Conservation (phyloP, 2,329 filamentous ascomycete genomes). For the Metarhizium album region DNA sequence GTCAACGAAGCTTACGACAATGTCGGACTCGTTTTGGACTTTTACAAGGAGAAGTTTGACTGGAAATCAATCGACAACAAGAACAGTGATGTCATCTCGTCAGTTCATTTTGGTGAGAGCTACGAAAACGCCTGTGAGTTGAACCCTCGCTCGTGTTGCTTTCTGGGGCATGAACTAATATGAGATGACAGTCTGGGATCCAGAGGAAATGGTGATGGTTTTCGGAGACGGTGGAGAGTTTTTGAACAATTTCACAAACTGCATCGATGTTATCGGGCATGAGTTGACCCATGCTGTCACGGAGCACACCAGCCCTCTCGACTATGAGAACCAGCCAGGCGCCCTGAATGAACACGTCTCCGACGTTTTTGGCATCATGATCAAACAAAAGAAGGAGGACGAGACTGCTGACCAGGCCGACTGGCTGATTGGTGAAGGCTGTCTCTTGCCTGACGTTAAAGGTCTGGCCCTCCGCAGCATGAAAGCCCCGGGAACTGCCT, state of each 20-base stretch:
- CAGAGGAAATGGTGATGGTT: slow-evolving; percentile 38
- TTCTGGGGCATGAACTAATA: not conserved
- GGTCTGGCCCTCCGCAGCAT: slow-evolving; percentile 42
- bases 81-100: slow-evolving; percentile 36
- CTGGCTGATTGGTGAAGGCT: slow-evolving; percentile 45
- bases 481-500: slow-evolving; percentile 42
- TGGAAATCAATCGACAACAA: slow-evolving; percentile 43
- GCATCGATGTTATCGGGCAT: slow-evolving; percentile 45
- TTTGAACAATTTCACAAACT: slow-evolving; percentile 39
- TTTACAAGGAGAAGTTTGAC: slow-evolving; percentile 37
- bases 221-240: slow-evolving; percentile 45
- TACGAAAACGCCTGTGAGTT: slow-evolving; percentile 41
- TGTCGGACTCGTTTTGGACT: slow-evolving; percentile 35
- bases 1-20: slow-evolving; percentile 41
- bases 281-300: slow-evolving; percentile 46
- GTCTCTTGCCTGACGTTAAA: slow-evolving; percentile 38
- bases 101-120: slow-evolving; percentile 38
- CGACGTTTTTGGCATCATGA: slow-evolving; percentile 46
- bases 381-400: slow-evolving; percentile 40
- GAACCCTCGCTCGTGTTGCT: not conserved
- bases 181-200: slow-evolving; percentile 34
- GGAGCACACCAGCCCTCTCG: slow-evolving; percentile 36
- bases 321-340: slow-evolving; percentile 40
- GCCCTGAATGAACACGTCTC: slow-evolving; percentile 47
- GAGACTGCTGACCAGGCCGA: slow-evolving; percentile 35